phyloP scores from a whole-genome alignment of 192 early-diverging fungal species.

The Entomortierella beljakovae region DNA sequence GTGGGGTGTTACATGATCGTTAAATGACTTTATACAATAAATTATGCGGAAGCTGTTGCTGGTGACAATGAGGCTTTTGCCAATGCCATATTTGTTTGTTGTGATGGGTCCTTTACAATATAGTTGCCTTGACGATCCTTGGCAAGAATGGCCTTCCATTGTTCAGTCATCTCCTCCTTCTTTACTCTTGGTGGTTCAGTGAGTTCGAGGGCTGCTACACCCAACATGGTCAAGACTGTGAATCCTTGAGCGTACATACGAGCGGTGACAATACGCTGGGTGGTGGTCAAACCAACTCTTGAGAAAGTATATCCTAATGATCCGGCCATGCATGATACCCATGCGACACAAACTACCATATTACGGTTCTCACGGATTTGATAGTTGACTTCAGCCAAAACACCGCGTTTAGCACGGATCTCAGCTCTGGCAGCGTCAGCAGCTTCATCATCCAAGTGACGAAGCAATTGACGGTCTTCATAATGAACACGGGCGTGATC shows the following conservation, averaged over 20 bases:
- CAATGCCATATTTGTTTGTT: background rate
- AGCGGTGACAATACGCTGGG: conserved; percentile 48
- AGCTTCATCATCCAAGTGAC: conserved; percentile 47
- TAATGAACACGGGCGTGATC: conserved; percentile 51
- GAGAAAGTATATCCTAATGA: conserved; percentile 51
- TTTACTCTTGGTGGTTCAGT: conserved; percentile 29
- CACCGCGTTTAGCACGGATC: conserved; percentile 46
- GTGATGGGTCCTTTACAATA: conserved; percentile 38
- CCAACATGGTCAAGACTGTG: conserved; percentile 51
- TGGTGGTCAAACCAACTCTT: conserved; percentile 45
- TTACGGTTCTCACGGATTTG: conserved; percentile 54
- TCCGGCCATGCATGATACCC: conserved; percentile 49
- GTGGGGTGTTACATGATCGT: too few species aligned
- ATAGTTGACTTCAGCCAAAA: conserved; percentile 44
- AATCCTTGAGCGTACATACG: conserved; percentile 56
- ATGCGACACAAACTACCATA: conserved; percentile 35
- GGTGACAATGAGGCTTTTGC: conserved; percentile 23
- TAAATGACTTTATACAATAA: too few species aligned
- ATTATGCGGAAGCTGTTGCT: conserved; percentile 8
- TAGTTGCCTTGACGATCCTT: conserved; percentile 51
- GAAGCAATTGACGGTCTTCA: conserved; percentile 50
- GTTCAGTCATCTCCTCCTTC: conserved; percentile 41
- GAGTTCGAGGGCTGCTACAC: conserved; percentile 42
- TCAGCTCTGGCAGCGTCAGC: conserved; percentile 40
- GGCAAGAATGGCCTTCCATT: conserved; percentile 53